Percentiles rank a stretch among this genome's conserved stretches.
phyloP scores from a whole-genome alignment of 805 yeast species.

The Priceomyces medius region DNA sequence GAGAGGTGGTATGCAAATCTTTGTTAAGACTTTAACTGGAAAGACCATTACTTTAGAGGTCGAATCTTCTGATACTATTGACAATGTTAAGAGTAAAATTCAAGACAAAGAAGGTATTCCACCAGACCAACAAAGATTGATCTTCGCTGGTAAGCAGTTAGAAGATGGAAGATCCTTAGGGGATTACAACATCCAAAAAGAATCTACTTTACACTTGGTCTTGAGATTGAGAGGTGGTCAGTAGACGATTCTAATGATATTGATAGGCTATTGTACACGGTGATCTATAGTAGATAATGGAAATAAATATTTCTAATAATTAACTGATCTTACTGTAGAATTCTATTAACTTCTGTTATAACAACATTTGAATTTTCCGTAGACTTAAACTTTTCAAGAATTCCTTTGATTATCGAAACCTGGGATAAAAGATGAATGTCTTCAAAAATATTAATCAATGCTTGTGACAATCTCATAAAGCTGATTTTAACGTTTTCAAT shows the following conservation, averaged over 20 bases:
- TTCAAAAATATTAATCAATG: slow-evolving; percentile 17
- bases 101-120: slow-evolving; percentile 29
- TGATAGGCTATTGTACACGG: background rate
- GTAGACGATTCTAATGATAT: background rate
- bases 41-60: slow-evolving; percentile 82
- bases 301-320: background rate
- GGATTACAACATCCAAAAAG: slow-evolving; percentile 97
- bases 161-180: slow-evolving; percentile 97
- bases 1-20: slow-evolving; percentile 79
- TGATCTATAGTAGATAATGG: slow-evolving; percentile 1
- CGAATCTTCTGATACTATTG: slow-evolving; percentile 96
- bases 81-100: slow-evolving; percentile 69
- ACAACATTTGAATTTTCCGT: slow-evolving; percentile 52
- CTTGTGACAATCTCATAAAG: slow-evolving; percentile 32
- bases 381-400: slow-evolving; percentile 15
- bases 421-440: slow-evolving; percentile 12
- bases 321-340: slow-evolving; percentile 11
- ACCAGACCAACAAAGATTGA: slow-evolving; percentile 97
- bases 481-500: slow-evolving; percentile 63
- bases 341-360: slow-evolving; percentile 25
- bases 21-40: slow-evolving; percentile 37
- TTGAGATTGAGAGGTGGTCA: slow-evolving; percentile 95
- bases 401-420: slow-evolving; percentile 11
- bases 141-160: slow-evolving; percentile 94
- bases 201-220: slow-evolving; percentile 92